Percentiles rank a stretch among this genome's conserved stretches.
Evolutionary conservation across 2,329 filamentous ascomycete genomes (phyloP).

Genomic region (Fusarium sp.): DNA sequence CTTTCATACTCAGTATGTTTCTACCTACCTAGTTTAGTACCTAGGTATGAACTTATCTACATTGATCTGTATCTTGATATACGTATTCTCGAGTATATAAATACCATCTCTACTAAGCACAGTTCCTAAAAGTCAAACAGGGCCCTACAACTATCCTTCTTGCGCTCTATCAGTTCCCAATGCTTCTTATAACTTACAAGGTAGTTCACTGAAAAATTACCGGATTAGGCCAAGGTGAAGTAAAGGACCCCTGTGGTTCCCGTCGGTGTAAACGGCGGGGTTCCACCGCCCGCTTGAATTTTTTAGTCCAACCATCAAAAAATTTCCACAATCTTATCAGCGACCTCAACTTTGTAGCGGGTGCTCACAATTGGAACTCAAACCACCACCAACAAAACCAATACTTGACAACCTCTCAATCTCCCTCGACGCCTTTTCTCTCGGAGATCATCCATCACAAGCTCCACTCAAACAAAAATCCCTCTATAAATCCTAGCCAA

Average conservation of each 20-base stretch:
- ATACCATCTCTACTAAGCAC: background rate
- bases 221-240: conserved; percentile 29
- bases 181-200: background rate
- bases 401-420: background rate
- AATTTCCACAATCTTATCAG: conserved; percentile 52
- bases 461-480: background rate
- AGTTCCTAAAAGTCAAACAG: background rate
- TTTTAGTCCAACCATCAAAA: conserved; percentile 47
- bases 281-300: conserved; percentile 43
- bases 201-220: conserved; percentile 2
- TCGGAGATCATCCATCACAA: too few relatives aligned
- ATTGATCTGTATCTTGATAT: too few relatives aligned
- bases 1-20: too few relatives aligned
- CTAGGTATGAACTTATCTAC: too few relatives aligned
- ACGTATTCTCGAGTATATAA: too few relatives aligned
- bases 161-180: background rate
- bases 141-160: background rate
- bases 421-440: conserved; percentile 6
- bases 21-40: too few relatives aligned
- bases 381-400: conserved; percentile 10
- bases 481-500: conserved; percentile 42
- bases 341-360: conserved; percentile 14
- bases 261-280: conserved; percentile 46
- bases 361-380: conserved; percentile 10
- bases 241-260: conserved; percentile 12